phyloP scores from a whole-genome alignment of 176 grass and related monocot genomes.

The Aegilops tauschii region DNA sequence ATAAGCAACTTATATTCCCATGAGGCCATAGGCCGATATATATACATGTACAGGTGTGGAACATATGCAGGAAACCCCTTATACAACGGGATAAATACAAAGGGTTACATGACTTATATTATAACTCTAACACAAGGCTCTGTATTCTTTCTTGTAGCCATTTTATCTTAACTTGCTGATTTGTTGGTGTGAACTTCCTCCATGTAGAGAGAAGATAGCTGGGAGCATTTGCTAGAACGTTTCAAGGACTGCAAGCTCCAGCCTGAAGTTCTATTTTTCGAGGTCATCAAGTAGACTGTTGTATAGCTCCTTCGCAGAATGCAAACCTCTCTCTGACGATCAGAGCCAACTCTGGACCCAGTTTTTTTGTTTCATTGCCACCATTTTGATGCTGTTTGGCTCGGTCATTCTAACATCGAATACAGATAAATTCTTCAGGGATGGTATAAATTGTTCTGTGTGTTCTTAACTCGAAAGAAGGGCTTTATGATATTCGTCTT shows the following conservation, averaged over 20 bases:
- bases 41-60: no score
- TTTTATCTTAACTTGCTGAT: background rate
- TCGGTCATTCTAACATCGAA: background rate
- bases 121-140: no score
- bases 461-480: background rate
- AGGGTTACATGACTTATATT: no score
- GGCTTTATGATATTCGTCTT: background rate
- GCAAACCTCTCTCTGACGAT: background rate
- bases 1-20: no score
- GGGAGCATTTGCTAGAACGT: conserved; percentile 17
- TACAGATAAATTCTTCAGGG: background rate
- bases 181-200: background rate
- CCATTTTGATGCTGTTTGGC: background rate
- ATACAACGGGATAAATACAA: no score
- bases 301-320: background rate
- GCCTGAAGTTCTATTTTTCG: conserved; percentile 22
- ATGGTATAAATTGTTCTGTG: background rate
- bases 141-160: background rate
- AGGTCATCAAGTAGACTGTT: conserved; percentile 17
- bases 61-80: no score
- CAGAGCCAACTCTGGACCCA: background rate
- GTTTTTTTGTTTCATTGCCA: background rate
- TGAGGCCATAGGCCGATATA: no score
- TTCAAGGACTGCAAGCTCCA: conserved; percentile 17
- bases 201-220: conserved; percentile 3